Evolutionary conservation across 2,329 filamentous ascomycete genomes (phyloP).

Genomic region (Arthrobotrys entomopaga): DNA sequence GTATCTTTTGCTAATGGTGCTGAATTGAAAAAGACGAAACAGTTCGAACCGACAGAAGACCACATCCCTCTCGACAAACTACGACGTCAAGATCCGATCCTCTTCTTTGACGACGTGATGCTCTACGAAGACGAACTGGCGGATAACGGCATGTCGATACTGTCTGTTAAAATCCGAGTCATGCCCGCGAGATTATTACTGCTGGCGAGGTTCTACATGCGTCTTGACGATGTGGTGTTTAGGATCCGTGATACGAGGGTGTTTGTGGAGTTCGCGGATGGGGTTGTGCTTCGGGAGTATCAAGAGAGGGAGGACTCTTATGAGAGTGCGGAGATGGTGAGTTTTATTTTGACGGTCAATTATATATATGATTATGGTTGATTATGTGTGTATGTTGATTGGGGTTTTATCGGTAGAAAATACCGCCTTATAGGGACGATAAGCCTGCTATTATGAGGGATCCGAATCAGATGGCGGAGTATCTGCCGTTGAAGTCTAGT

Average conservation of each 20-base stretch:
- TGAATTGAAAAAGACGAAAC: conserved; percentile 12
- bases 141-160: conserved; percentile 92
- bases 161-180: conserved; percentile 90
- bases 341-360: conserved; percentile 56
- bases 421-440: conserved; percentile 74
- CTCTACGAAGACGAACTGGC: conserved; percentile 98
- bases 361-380: conserved; percentile 46
- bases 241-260: conserved; percentile 88
- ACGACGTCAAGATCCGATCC: conserved; percentile 87
- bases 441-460: conserved; percentile 81
- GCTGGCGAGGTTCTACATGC: conserved; percentile 87
- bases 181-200: conserved; percentile 90
- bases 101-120: conserved; percentile 96
- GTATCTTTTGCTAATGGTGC: conserved; percentile 1
- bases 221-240: conserved; percentile 88
- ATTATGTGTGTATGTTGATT: conserved; percentile 7
- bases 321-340: conserved; percentile 76
- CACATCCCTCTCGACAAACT: conserved; percentile 86
- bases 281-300: conserved; percentile 87
- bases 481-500: conserved; percentile 77
- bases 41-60: conserved; percentile 58
- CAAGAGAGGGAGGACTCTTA: conserved; percentile 86
- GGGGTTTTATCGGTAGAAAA: conserved; percentile 61
- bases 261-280: conserved; percentile 85
- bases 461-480: conserved; percentile 76